Evolutionary conservation across 768 basidiomycete genomes (phyloP), one percentile per base, ranked within the genome.

Genomic region (Boletus pseudo-olivaceus): DNA sequence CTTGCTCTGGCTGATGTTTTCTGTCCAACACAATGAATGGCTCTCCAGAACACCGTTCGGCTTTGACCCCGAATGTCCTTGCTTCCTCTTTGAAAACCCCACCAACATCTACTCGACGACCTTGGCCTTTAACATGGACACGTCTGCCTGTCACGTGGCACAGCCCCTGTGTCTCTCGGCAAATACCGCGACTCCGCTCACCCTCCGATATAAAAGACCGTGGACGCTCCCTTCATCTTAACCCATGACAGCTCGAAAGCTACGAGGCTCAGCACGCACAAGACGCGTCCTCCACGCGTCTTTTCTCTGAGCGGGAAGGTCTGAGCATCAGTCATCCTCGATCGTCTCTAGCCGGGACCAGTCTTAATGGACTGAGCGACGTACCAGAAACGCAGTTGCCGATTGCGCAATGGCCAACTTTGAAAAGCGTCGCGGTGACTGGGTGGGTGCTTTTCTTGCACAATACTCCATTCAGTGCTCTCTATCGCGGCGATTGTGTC

Each of bases 251-350:
- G 60, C 58, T 62, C 64, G 62, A 68, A 70, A 49, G 68, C 64
- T 64, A 39, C 62, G 60, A 59, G 56, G 66, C 67, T 68, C 66
- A 59, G 44, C 54, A 65, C 68, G 58, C 47, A 70, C 67, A 55
- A 42, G 63, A 57, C 44, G 53, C 34, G 56, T 52, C 19, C 11
- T 20, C 20, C 10, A 46, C 57, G 55, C 42, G 53, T 62, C 64
- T 63, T 54, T 60, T 40, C 68, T 38, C 58, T 64, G 72, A 70
- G 69, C 61, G 62, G 70, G 66, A 70, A 64, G 66, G 70, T 70
- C 66, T 71, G 70, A 72, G 60, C 46, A 45, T 63, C 53, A 43
- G 66, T 65, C 67, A 62, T 47, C 64, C 64, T 56, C 39, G 66
- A 72, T 61, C 45, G 68, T 68, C 66, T 58, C 69, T 62, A 58